A percentile compares a stretch with the other conserved stretches of the same genome.
Conservation (phyloP, 2,329 filamentous ascomycete genomes). For the Chrysoporthe austroafricana region DNA sequence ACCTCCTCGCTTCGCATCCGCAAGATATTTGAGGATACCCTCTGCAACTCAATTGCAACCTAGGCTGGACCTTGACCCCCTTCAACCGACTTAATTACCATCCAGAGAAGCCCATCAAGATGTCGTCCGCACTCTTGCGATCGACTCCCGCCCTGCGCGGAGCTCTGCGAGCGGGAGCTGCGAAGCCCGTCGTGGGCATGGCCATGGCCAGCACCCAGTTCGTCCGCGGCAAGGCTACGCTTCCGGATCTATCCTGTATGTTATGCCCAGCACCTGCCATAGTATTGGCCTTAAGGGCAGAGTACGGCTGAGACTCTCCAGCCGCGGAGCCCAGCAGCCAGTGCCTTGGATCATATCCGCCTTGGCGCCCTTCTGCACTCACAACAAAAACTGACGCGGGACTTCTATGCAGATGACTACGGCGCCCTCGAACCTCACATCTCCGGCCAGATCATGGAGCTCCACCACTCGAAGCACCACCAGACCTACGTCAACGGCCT, state of each 20-base stretch:
- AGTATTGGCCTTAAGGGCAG: neutral
- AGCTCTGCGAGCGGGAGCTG: slow-evolving; percentile 69
- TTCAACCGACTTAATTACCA: slow-evolving; percentile 4
- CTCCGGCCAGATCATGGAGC: slow-evolving; percentile 78
- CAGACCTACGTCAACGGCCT: slow-evolving; percentile 78
- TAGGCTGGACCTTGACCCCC: slow-evolving; percentile 4
- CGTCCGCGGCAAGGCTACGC: slow-evolving; percentile 84
- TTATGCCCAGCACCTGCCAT: neutral
- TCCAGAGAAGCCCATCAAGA: slow-evolving; percentile 45
- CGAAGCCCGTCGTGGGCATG: slow-evolving; percentile 63
- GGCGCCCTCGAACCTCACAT: slow-evolving; percentile 87
- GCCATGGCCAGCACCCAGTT: slow-evolving; percentile 72
- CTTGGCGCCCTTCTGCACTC: neutral
- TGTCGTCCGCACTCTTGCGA: slow-evolving; percentile 79
- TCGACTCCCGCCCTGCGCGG: slow-evolving; percentile 69
- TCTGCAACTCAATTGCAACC: neutral
- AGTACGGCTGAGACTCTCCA: neutral
- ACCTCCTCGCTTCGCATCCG: neutral
- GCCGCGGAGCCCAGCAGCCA: neutral
- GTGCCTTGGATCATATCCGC: neutral
- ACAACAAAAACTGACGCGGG: slow-evolving; percentile 5
- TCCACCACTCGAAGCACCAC: slow-evolving; percentile 81
- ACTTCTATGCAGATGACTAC: slow-evolving; percentile 77
- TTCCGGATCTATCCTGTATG: slow-evolving; percentile 78
- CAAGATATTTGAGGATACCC: neutral